Conservation (phyloP, 345 rosid genomes). For the Combretum micranthum region DNA sequence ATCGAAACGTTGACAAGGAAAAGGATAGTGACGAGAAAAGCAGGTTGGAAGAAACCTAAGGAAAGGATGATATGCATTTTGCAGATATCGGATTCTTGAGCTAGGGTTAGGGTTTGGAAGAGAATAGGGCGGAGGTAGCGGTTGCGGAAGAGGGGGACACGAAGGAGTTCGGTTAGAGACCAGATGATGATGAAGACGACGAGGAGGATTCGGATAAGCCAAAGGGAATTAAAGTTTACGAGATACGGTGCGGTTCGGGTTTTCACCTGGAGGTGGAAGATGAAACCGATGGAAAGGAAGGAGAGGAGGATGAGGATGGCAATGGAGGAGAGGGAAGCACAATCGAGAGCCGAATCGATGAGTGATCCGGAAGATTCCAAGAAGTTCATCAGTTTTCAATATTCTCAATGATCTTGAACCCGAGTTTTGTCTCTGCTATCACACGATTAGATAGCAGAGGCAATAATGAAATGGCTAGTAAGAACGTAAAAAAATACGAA, state of each 20-base stretch:
- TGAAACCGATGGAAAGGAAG: conserved; percentile 30
- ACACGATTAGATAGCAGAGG: no score
- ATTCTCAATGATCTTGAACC: no score
- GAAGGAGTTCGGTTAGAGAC: conserved; percentile 37
- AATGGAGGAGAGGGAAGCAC: conserved; percentile 24
- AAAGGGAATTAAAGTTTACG: conserved; percentile 47
- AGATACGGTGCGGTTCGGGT: conserved; percentile 33
- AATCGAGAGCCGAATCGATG: conserved; percentile 28
- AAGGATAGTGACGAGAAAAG: conserved; percentile 44
- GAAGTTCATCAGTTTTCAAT: no score
- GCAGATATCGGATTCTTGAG: conserved; percentile 23
- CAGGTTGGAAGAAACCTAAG: conserved; percentile 53
- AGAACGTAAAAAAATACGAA: no score
- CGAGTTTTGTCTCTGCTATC: no score
- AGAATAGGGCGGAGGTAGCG: conserved; percentile 14
- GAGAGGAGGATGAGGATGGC: conserved; percentile 35
- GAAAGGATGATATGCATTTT: conserved; percentile 40
- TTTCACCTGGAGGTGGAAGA: conserved; percentile 38
- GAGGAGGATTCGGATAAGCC: conserved; percentile 53
- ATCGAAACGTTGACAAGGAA: conserved; percentile 51
- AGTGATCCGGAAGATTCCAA: conserved; percentile 2
- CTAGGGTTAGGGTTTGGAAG: conserved; percentile 5
- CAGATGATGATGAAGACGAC: conserved; percentile 38
- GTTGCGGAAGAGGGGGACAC: conserved; percentile 32
- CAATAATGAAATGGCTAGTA: no score